Conservation (phyloP, 2,329 filamentous ascomycete species). For the Fusarium heterosporum region DNA sequence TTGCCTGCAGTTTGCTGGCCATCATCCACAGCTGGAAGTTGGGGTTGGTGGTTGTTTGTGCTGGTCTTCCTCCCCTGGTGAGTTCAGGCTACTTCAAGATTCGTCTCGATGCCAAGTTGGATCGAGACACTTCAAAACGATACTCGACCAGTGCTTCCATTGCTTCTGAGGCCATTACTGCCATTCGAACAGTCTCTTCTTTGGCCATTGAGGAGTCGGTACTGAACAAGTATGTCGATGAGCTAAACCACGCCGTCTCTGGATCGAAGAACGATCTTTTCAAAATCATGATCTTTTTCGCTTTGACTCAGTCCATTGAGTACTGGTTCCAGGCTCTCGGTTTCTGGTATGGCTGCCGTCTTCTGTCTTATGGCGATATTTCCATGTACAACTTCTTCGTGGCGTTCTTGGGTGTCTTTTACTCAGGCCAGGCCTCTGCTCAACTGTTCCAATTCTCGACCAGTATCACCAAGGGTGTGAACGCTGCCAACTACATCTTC, state of each 20-base stretch:
- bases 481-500: slow-evolving; percentile 63
- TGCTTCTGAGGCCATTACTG: slow-evolving; percentile 58
- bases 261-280: slow-evolving; percentile 50
- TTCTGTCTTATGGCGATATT: slow-evolving; percentile 57
- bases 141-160: slow-evolving; percentile 55
- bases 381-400: slow-evolving; percentile 65
- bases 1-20: slow-evolving; percentile 55
- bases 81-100: slow-evolving; percentile 55
- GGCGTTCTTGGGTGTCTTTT: slow-evolving; percentile 64
- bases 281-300: slow-evolving; percentile 53
- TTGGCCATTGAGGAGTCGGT: slow-evolving; percentile 56
- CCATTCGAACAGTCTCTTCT: slow-evolving; percentile 56
- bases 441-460: slow-evolving; percentile 62
- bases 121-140: slow-evolving; percentile 51
- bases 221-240: slow-evolving; percentile 48
- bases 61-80: slow-evolving; percentile 53
- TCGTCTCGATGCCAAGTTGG: slow-evolving; percentile 55
- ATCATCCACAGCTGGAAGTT: slow-evolving; percentile 62
- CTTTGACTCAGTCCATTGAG: slow-evolving; percentile 53
- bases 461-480: slow-evolving; percentile 63
- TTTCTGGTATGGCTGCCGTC: slow-evolving; percentile 56
- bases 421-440: slow-evolving; percentile 56
- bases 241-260: slow-evolving; percentile 48
- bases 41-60: slow-evolving; percentile 61
- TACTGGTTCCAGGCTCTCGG: slow-evolving; percentile 56